Evolutionary conservation across 768 basidiomycete species (phyloP).

Genomic region (Termitomyces sp.): DNA sequence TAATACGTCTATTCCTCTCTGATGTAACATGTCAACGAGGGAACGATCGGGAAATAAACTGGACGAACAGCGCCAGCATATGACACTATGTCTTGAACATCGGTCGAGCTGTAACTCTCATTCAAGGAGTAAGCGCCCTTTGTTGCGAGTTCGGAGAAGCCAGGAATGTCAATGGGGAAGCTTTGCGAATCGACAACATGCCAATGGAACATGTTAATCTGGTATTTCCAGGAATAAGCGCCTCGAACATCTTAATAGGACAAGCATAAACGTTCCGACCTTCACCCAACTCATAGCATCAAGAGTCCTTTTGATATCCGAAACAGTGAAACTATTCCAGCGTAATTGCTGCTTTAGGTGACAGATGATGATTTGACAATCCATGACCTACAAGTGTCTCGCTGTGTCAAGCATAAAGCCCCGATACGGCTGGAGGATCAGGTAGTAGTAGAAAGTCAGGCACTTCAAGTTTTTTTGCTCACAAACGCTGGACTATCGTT

Average conservation of each 20-base stretch:
- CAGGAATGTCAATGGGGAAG: slow-evolving; percentile 61
- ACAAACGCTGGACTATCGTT: slow-evolving; percentile 64
- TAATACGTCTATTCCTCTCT: slow-evolving; percentile 73
- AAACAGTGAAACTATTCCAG: slow-evolving; percentile 47
- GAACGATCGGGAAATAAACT: slow-evolving; percentile 11
- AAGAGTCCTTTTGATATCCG: slow-evolving; percentile 61
- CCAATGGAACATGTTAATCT: slow-evolving; percentile 78
- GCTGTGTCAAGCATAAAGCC: slow-evolving; percentile 81
- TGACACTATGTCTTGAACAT: slow-evolving; percentile 51
- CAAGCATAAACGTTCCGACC: slow-evolving; percentile 32
- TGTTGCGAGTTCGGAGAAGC: slow-evolving; percentile 55
- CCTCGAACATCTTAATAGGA: slow-evolving; percentile 39
- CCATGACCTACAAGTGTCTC: slow-evolving; percentile 55
- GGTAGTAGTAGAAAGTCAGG: not conserved
- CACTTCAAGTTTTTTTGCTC: slow-evolving; percentile 18
- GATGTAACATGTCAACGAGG: not conserved
- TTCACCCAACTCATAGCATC: slow-evolving; percentile 78
- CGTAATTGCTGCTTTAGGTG: not conserved
- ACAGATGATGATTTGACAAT: not conserved
- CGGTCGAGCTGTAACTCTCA: slow-evolving; percentile 45
- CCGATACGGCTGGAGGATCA: slow-evolving; percentile 52
- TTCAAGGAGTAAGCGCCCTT: slow-evolving; percentile 62
- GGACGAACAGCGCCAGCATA: slow-evolving; percentile 61
- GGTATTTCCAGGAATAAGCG: slow-evolving; percentile 1
- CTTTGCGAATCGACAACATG: slow-evolving; percentile 77